Evolutionary conservation across 768 basidiomycete genomes (phyloP).

Genomic region (Hypholoma sublateritium): DNA sequence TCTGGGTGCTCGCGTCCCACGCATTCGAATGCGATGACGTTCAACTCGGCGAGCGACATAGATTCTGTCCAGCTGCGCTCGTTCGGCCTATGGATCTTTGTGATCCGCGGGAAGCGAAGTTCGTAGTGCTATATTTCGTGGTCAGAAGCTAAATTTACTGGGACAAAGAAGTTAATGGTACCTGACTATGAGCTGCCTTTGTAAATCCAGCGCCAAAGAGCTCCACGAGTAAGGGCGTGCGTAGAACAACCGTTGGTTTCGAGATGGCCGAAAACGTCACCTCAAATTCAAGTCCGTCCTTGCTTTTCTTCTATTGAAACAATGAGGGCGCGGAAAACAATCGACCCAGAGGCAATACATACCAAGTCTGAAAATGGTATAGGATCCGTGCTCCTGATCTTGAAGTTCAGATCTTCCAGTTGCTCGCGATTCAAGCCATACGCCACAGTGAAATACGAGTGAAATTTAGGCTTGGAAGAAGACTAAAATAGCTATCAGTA

Average conservation of each 20-base stretch:
- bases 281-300: constrained; percentile 48
- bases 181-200: constrained; percentile 57
- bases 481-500: constrained; percentile 30
- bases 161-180: constrained; percentile 21
- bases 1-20: constrained; percentile 51
- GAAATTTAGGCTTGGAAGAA: constrained; percentile 54
- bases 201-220: constrained; percentile 84
- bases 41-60: constrained; percentile 46
- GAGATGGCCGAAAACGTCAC: constrained; percentile 50
- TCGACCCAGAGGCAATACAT: constrained; percentile 17
- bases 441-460: constrained; percentile 72
- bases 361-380: constrained; percentile 27
- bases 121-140: constrained; percentile 63
- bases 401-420: constrained; percentile 73
- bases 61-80: constrained; percentile 71
- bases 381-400: constrained; percentile 44
- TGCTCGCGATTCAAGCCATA: constrained; percentile 71
- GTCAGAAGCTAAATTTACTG: background rate
- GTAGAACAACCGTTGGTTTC: constrained; percentile 56
- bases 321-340: background rate
- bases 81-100: constrained; percentile 58
- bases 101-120: constrained; percentile 79
- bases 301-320: constrained; percentile 7
- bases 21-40: constrained; percentile 52
- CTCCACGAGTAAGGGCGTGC: constrained; percentile 66